phyloP scores from a whole-genome alignment of 768 basidiomycete genomes.

The Termitomyces eurrhizus region DNA sequence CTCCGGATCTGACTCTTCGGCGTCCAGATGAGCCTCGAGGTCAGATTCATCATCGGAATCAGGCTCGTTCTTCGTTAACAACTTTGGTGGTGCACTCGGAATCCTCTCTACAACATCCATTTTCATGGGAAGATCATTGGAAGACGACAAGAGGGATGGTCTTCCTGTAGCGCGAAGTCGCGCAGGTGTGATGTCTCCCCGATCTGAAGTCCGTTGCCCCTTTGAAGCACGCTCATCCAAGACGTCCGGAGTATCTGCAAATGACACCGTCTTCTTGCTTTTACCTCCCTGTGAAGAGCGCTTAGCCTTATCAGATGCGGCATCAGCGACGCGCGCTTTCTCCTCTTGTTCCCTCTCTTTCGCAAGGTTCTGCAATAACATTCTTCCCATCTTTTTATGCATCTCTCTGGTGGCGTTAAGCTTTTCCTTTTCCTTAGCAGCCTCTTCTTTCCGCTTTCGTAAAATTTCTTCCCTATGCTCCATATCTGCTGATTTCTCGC shows the following conservation, averaged over 20 bases:
- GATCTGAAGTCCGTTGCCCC: slow-evolving; percentile 27
- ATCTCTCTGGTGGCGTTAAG: slow-evolving; percentile 44
- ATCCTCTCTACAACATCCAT: slow-evolving; percentile 64
- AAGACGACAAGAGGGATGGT: slow-evolving; percentile 32
- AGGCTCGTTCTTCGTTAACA: slow-evolving; percentile 17
- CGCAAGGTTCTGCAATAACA: slow-evolving; percentile 47
- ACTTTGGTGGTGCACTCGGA: slow-evolving; percentile 28
- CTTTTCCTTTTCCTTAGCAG: slow-evolving; percentile 34
- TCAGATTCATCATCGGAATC: slow-evolving; percentile 76
- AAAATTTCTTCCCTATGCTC: slow-evolving; percentile 43
- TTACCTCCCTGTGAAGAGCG: slow-evolving; percentile 18
- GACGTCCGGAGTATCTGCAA: slow-evolving; percentile 45
- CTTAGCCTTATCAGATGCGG: slow-evolving; percentile 27
- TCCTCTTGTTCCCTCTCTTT: slow-evolving; percentile 36
- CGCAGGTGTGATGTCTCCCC: slow-evolving; percentile 54
- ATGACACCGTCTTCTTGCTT: slow-evolving; percentile 64
- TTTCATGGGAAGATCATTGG: slow-evolving; percentile 54
- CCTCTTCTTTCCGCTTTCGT: slow-evolving; percentile 47
- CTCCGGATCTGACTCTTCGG: slow-evolving; percentile 24
- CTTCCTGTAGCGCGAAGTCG: slow-evolving; percentile 38
- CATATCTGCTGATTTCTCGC: slow-evolving; percentile 35
- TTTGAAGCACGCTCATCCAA: slow-evolving; percentile 12
- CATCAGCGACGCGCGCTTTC: slow-evolving; percentile 27
- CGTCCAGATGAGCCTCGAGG: slow-evolving; percentile 23
- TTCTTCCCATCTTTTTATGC: slow-evolving; percentile 78